Evolutionary conservation across 345 rosid genomes (phyloP).

Genomic region (Eucalyptus sideroxylon): DNA sequence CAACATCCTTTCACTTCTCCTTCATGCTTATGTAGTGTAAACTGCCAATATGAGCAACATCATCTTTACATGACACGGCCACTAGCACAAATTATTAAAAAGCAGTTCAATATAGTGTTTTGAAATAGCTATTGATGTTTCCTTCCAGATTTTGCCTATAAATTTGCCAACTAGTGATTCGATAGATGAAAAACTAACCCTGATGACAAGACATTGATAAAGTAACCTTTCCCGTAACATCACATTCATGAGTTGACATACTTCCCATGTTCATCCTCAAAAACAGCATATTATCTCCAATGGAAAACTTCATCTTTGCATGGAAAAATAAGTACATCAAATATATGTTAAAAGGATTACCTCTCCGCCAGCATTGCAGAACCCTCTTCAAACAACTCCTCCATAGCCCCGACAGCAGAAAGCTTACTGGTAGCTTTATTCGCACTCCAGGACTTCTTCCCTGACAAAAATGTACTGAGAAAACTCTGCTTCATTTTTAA

Average conservation of each 20-base stretch:
- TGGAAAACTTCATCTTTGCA: background rate
- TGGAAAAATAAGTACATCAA: background rate
- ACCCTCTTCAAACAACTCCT: constrained; percentile 99
- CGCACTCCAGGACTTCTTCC: constrained; percentile 37
- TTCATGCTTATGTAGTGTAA: background rate
- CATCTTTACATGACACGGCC: background rate
- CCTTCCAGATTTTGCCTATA: background rate
- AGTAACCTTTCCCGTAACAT: background rate
- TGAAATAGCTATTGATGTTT: background rate
- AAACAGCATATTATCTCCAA: background rate
- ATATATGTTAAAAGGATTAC: constrained; percentile 8
- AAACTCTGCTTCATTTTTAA: constrained; percentile 58
- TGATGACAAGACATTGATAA: background rate
- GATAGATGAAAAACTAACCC: background rate
- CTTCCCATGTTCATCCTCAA: background rate
- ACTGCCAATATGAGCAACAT: background rate
- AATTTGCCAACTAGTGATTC: background rate
- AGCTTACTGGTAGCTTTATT: constrained; percentile 68
- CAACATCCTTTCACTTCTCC: background rate
- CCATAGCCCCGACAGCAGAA: constrained; percentile 79
- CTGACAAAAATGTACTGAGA: constrained; percentile 47
- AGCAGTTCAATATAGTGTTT: background rate
- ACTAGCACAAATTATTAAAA: background rate
- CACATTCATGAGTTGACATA: background rate
- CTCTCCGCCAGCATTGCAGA: constrained; percentile 94